Percentiles rank a stretch among this genome's conserved stretches.
Conservation (phyloP, 805 yeast genomes). For the Metschnikowia anglica region DNA sequence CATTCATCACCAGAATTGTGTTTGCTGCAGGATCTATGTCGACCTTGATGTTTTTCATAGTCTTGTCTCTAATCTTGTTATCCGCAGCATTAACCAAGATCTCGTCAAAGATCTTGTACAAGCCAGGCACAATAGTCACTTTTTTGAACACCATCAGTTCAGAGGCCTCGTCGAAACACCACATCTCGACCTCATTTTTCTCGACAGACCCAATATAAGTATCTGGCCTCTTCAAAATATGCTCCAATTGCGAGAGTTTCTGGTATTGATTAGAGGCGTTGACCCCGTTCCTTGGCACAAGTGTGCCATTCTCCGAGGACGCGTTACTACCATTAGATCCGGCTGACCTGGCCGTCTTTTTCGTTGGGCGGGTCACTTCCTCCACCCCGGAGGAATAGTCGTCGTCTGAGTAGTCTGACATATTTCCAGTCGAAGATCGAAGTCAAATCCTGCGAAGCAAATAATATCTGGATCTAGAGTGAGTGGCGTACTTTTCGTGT, state of each 20-base stretch:
- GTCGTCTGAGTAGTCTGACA: slow-evolving; percentile 18
- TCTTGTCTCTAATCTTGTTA: slow-evolving; percentile 91
- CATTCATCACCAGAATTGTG: slow-evolving; percentile 78
- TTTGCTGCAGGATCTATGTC: slow-evolving; percentile 73
- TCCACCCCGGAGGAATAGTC: slow-evolving; percentile 12
- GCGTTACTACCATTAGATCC: slow-evolving; percentile 16
- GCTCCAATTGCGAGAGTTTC: slow-evolving; percentile 91
- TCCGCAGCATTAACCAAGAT: slow-evolving; percentile 98
- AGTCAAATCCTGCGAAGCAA: too few relatives aligned
- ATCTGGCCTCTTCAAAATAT: slow-evolving; percentile 94
- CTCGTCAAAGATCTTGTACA: slow-evolving; percentile 95
- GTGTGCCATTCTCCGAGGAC: slow-evolving; percentile 16
- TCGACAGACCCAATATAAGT: slow-evolving; percentile 97
- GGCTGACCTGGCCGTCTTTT: slow-evolving; percentile 11
- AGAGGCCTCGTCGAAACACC: slow-evolving; percentile 67
- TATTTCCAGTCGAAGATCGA: not conserved
- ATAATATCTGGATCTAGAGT: not conserved
- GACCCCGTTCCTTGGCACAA: slow-evolving; percentile 18
- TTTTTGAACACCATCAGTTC: slow-evolving; percentile 49
- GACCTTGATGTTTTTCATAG: slow-evolving; percentile 86
- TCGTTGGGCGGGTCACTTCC: slow-evolving; percentile 11
- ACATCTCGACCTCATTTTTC: slow-evolving; percentile 70
- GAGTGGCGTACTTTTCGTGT: slow-evolving; percentile 5
- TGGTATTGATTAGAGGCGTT: slow-evolving; percentile 77
- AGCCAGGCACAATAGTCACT: slow-evolving; percentile 90